These are phyloP conservation scores for Miscanthus lutarioriparius DNA, from an alignment of 176 grass and related monocot genomes.

Conservation along the genomic window DNA sequence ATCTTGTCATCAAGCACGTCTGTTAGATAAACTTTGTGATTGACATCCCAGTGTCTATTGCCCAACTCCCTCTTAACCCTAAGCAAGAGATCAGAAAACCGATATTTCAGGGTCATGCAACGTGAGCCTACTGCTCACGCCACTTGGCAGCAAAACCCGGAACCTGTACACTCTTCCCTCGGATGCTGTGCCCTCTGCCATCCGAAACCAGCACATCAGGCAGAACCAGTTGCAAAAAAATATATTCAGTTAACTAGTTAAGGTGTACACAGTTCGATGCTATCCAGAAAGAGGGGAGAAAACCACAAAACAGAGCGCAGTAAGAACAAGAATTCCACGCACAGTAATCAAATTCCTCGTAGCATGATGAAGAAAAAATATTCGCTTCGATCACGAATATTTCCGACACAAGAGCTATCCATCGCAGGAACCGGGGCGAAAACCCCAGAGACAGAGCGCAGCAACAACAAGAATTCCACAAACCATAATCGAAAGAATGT, in stretches of 20 bases:
- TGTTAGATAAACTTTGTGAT: neutral
- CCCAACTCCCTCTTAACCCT: conserved; percentile 26
- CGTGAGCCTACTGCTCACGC: conserved; percentile 10
- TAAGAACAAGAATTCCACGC: too few species aligned
- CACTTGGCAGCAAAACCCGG: conserved; percentile 42
- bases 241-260: too few species aligned
- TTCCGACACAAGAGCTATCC: neutral
- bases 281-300: too few species aligned
- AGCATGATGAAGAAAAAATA: neutral
- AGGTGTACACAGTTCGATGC: too few species aligned
- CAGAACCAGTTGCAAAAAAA: too few species aligned
- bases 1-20: conserved; percentile 30
- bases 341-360: neutral
- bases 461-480: neutral
- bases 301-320: too few species aligned
- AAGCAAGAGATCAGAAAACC: conserved; percentile 32
- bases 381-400: too few species aligned
- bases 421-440: neutral
- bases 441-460: neutral
- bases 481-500: neutral
- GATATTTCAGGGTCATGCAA: conserved; percentile 22
- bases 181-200: too few species aligned
- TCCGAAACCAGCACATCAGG: neutral
- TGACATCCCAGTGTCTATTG: conserved; percentile 13
- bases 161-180: neutral